A percentile compares a stretch with the other conserved stretches of the same genome.
Evolutionary conservation across 352 stramenopile genomes (phyloP).

Genomic region (Blastocystis sp.): DNA sequence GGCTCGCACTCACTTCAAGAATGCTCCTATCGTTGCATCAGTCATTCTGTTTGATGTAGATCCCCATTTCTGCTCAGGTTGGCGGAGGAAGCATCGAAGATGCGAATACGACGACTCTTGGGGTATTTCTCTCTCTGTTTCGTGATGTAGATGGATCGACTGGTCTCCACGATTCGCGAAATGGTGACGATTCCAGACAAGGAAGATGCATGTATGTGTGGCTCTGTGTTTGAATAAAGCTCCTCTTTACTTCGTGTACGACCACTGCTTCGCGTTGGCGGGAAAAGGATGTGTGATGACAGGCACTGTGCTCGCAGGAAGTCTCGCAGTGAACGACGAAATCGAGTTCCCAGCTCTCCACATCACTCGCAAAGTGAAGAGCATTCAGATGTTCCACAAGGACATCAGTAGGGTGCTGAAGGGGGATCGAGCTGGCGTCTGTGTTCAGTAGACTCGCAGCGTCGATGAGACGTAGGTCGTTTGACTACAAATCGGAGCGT

Average conservation of each 20-base stretch:
- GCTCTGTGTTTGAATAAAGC: conserved; percentile 63
- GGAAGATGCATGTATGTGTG: background rate
- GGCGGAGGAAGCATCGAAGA: conserved; percentile 58
- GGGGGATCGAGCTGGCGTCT: conserved; percentile 90
- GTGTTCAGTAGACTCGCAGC: conserved; percentile 69
- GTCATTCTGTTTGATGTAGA: background rate
- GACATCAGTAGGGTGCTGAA: conserved; percentile 75
- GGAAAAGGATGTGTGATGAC: conserved; percentile 95
- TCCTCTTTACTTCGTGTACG: conserved; percentile 85
- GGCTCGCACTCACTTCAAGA: conserved; percentile 72
- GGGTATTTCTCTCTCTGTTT: background rate
- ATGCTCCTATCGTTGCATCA: conserved; percentile 78
- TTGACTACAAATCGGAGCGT: conserved; percentile 67
- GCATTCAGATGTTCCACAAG: conserved; percentile 92
- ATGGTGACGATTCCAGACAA: conserved; percentile 32
- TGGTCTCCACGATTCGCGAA: background rate
- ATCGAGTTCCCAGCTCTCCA: conserved; percentile 83
- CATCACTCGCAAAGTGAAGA: conserved; percentile 87
- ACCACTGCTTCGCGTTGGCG: conserved; percentile 95
- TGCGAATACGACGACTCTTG: conserved; percentile 25
- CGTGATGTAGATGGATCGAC: background rate
- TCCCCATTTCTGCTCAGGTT: conserved; percentile 27
- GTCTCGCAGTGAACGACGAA: conserved; percentile 78
- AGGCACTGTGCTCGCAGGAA: conserved; percentile 82
- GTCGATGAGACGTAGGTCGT: conserved; percentile 70